These are phyloP conservation scores for Chytriomyces sp. DNA, from an alignment of 192 early-diverging fungal genomes.

Conservation along the genomic window DNA sequence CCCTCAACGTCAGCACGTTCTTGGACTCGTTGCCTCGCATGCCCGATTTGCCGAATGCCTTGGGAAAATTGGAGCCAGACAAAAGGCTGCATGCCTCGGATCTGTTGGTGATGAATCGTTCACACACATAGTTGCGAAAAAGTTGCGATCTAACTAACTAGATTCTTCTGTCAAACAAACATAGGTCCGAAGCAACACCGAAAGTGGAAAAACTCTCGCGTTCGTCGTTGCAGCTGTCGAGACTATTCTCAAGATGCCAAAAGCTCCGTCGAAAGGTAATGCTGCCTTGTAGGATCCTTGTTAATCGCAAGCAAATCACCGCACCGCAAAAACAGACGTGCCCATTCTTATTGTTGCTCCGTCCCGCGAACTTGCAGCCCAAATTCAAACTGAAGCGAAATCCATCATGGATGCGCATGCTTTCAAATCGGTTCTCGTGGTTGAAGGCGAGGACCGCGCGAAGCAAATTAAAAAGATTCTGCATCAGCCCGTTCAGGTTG, in stretches of 20 bases:
- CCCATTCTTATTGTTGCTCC: constrained; percentile 76
- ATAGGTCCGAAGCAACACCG: constrained; percentile 93
- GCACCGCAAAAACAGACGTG: too few relatives aligned
- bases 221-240: constrained; percentile 88
- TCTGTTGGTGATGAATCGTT: too few relatives aligned
- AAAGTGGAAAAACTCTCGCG: constrained; percentile 91
- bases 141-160: background rate
- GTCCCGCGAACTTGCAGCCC: constrained; percentile 91
- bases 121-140: too few relatives aligned
- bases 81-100: too few relatives aligned
- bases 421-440: constrained; percentile 79
- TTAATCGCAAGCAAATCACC: background rate
- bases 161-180: constrained; percentile 42
- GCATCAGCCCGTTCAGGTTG: constrained; percentile 55
- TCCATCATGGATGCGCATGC: constrained; percentile 41
- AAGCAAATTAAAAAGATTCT: constrained; percentile 49
- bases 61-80: background rate
- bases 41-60: background rate
- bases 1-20: too few relatives aligned
- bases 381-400: constrained; percentile 82
- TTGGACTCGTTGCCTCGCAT: too few relatives aligned
- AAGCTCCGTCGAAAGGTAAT: constrained; percentile 10
- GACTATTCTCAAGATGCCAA: constrained; percentile 55
- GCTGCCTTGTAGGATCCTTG: background rate
- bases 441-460: constrained; percentile 83